A percentile compares a stretch with the other conserved stretches of the same genome.
Conservation (phyloP, 2,329 filamentous ascomycete genomes). For the Aspergillus tamarii region DNA sequence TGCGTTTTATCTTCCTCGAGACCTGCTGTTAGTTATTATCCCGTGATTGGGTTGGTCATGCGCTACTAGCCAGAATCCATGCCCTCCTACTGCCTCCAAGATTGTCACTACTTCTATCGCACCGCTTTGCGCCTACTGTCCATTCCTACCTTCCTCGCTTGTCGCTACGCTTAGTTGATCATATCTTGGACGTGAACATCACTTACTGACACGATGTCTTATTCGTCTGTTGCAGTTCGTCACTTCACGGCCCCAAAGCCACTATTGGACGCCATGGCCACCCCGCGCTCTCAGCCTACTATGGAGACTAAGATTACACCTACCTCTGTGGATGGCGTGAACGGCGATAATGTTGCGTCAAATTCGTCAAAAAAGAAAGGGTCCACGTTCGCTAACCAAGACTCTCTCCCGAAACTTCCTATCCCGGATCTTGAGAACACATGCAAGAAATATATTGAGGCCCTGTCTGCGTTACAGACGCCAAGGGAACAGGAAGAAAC, state of each 20-base stretch:
- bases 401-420: conserved; percentile 85
- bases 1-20: conserved; percentile 1
- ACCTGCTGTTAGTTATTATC: conserved; percentile 14
- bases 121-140: conserved; percentile 84
- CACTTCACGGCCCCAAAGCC: conserved; percentile 74
- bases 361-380: conserved; percentile 62
- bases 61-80: conserved; percentile 58
- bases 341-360: neutral
- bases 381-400: conserved; percentile 87
- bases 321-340: conserved; percentile 19
- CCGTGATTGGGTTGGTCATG: conserved; percentile 28
- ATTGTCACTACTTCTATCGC: conserved; percentile 93
- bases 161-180: conserved; percentile 67
- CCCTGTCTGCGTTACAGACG: conserved; percentile 79
- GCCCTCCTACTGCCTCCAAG: conserved; percentile 80
- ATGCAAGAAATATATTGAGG: conserved; percentile 76
- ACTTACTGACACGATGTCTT: conserved; percentile 60
- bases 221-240: conserved; percentile 66
- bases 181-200: conserved; percentile 18
- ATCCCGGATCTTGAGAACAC: conserved; percentile 85
- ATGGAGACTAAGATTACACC: conserved; percentile 28
- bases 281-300: conserved; percentile 31
- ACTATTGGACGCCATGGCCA: conserved; percentile 69
- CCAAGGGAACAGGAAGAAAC: conserved; percentile 82
- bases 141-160: conserved; percentile 76